These are phyloP conservation scores for Aspergillus tanneri DNA, from an alignment of 2,329 filamentous ascomycete genomes.

Conservation along the genomic window DNA sequence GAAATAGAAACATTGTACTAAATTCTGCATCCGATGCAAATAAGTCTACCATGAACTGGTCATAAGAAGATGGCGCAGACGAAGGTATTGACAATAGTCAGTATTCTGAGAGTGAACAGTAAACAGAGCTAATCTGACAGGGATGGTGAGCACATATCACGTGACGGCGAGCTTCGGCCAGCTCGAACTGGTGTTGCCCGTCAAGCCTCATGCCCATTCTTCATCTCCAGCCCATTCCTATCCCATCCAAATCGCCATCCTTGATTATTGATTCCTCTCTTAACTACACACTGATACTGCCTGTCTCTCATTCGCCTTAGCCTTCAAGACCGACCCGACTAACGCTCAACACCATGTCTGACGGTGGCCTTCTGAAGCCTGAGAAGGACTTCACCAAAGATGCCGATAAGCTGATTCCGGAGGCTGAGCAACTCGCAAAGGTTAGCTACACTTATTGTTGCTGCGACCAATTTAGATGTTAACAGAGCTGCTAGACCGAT, in stretches of 20 bases:
- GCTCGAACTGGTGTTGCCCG: slow-evolving; percentile 22
- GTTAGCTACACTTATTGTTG: slow-evolving; percentile 49
- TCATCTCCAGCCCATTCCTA: slow-evolving; percentile 7
- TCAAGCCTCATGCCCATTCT: slow-evolving; percentile 16
- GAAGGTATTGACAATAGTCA: no score
- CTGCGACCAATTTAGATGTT: slow-evolving; percentile 11
- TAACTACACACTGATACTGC: no score
- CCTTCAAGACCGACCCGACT: slow-evolving; percentile 13
- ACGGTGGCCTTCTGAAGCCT: slow-evolving; percentile 76
- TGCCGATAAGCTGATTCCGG: slow-evolving; percentile 84
- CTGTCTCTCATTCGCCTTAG: no score
- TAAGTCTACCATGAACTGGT: no score
- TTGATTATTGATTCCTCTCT: not conserved
- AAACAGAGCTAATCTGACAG: not conserved
- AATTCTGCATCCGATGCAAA: no score
- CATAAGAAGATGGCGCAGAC: no score
- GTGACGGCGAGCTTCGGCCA: slow-evolving; percentile 32
- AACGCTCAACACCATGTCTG: slow-evolving; percentile 65
- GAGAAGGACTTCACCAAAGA: slow-evolving; percentile 99
- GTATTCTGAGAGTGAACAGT: no score
- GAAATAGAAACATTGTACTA: no score
- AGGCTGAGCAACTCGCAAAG: slow-evolving; percentile 86
- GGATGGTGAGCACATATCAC: slow-evolving; percentile 21
- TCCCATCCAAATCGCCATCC: slow-evolving; percentile 12
- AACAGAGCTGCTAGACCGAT: slow-evolving; percentile 52